These are phyloP conservation scores for Fusarium napiforme DNA, from an alignment of 2,329 filamentous ascomycete species.

Conservation along the genomic window DNA sequence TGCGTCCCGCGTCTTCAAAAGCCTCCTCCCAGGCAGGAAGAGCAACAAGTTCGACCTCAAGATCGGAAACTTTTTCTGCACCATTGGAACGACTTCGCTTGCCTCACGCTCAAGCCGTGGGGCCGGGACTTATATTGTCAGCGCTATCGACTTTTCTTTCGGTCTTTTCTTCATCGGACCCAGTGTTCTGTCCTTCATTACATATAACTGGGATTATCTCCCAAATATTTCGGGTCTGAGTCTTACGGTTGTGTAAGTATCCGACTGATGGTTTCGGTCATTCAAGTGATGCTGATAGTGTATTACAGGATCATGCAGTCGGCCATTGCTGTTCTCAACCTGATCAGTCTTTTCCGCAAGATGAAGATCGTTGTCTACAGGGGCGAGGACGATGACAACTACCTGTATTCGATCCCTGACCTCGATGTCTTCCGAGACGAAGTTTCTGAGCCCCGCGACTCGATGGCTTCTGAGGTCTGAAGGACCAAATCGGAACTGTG, in stretches of 20 bases:
- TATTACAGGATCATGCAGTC: conserved; percentile 25
- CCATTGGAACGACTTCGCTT: conserved; percentile 16
- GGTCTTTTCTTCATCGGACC: conserved; percentile 33
- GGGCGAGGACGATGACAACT: conserved; percentile 27
- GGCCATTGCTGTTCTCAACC: conserved; percentile 19
- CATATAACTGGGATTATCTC: background rate
- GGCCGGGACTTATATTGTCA: conserved; percentile 21
- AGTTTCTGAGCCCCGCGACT: conserved; percentile 33
- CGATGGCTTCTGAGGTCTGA: conserved; percentile 29
- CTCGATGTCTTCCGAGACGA: conserved; percentile 37
- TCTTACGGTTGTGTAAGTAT: conserved; percentile 37
- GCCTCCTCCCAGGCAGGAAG: conserved; percentile 15
- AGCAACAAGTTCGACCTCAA: conserved; percentile 36
- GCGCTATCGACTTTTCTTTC: conserved; percentile 32
- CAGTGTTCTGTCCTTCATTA: conserved; percentile 16
- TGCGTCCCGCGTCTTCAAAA: conserved; percentile 8
- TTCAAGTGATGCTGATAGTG: background rate
- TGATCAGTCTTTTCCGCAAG: conserved; percentile 35
- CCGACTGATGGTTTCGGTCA: no score
- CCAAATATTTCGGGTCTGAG: conserved; percentile 8
- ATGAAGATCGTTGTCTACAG: conserved; percentile 33
- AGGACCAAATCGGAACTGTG: background rate
- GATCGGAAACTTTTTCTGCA: conserved; percentile 39
- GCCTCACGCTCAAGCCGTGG: background rate
- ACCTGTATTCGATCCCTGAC: conserved; percentile 18